Conservation (phyloP, 2,329 filamentous ascomycete genomes). For the Ophiostoma himal-ulmi region DNA sequence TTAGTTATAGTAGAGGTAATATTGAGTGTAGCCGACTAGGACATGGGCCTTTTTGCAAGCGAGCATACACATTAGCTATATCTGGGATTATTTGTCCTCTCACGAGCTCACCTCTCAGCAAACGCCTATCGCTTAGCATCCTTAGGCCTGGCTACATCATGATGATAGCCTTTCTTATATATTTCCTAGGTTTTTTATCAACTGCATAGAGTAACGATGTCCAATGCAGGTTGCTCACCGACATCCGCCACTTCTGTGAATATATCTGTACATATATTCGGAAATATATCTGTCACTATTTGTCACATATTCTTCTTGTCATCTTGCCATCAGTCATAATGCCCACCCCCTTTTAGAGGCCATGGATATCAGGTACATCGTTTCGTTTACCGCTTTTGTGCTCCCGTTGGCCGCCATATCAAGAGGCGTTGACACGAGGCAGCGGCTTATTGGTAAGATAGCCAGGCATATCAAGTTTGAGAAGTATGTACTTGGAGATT, state of each 20-base stretch:
- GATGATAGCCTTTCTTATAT: not conserved
- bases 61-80: not conserved
- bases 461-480: not conserved
- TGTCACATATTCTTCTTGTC: not conserved
- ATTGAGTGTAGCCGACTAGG: not conserved
- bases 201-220: not conserved
- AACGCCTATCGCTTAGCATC: not conserved
- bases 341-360: not conserved
- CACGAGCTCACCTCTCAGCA: not conserved
- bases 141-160: not conserved
- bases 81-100: not conserved
- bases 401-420: not conserved
- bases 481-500: not conserved
- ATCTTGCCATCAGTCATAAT: not conserved
- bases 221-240: not conserved
- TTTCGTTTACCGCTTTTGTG: not conserved
- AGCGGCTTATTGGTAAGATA: constrained; percentile 17
- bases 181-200: not conserved
- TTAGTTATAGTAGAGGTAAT: not conserved
- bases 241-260: not conserved
- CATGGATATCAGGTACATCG: not conserved
- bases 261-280: not conserved
- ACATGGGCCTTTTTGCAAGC: not conserved
- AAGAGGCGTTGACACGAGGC: constrained; percentile 19
- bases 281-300: not conserved